Conservation (phyloP, 2,329 filamentous ascomycete genomes). For the Xylariaceae sp. region DNA sequence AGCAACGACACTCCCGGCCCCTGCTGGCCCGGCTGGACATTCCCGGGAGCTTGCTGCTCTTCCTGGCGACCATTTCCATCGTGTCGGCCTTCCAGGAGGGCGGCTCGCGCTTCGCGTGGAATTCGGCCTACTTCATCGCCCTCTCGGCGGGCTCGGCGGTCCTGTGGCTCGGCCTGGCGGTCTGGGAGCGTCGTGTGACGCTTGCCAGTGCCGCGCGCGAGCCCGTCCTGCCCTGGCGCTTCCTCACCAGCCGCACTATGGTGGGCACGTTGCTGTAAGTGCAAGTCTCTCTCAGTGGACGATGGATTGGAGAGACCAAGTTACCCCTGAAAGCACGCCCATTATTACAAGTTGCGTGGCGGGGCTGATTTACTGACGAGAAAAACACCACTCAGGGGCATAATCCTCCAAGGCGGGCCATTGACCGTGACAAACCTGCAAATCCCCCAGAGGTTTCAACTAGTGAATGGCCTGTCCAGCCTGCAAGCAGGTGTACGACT, state of each 20-base stretch:
- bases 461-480: slow-evolving; percentile 9
- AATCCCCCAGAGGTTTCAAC: slow-evolving; percentile 14
- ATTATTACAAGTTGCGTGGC: too few species aligned
- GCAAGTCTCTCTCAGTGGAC: too few species aligned
- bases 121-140: slow-evolving; percentile 11
- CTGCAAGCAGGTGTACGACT: slow-evolving; percentile 9
- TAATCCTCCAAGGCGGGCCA: slow-evolving; percentile 1
- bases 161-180: slow-evolving; percentile 2
- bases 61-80: slow-evolving; percentile 1
- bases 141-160: slow-evolving; percentile 3
- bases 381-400: neutral
- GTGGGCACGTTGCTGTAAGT: slow-evolving; percentile 12
- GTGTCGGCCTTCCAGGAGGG: slow-evolving; percentile 8
- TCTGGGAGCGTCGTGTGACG: slow-evolving; percentile 9
- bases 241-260: slow-evolving; percentile 11
- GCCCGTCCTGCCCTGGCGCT: slow-evolving; percentile 17
- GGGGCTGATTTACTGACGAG: too few species aligned
- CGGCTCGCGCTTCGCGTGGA: slow-evolving; percentile 8
- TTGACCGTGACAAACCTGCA: slow-evolving; percentile 5
- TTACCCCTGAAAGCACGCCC: too few species aligned
- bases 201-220: slow-evolving; percentile 3
- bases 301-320: too few species aligned
- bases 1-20: too few species aligned
- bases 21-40: slow-evolving; percentile 3
- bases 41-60: slow-evolving; percentile 2